Percentiles rank a stretch among this genome's conserved stretches.
Evolutionary conservation across 768 basidiomycete species (phyloP).

Genomic region (Psilocybe sp.): DNA sequence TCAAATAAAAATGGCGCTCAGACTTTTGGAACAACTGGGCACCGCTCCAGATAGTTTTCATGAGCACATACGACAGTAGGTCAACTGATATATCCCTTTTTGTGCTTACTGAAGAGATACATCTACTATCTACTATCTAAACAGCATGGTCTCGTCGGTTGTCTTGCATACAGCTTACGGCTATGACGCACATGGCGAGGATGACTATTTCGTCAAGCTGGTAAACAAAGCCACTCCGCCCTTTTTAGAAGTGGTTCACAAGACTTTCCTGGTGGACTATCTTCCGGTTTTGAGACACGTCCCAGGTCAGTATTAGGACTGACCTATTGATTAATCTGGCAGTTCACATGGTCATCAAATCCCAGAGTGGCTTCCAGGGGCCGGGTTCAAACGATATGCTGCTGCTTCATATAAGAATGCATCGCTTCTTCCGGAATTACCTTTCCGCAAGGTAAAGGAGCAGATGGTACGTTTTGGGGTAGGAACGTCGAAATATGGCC

Average conservation of each 20-base stretch:
- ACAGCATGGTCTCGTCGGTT: constrained; percentile 29
- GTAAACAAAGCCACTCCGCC: constrained; percentile 31
- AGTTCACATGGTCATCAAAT: not conserved
- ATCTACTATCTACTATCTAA: not conserved
- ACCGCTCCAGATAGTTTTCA: constrained; percentile 25
- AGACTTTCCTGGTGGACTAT: constrained; percentile 35
- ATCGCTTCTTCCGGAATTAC: constrained; percentile 21
- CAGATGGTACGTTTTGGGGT: constrained; percentile 17
- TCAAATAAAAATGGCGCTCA: constrained; percentile 19
- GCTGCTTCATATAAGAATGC: constrained; percentile 19
- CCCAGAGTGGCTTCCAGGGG: constrained; percentile 37
- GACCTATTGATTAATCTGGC: not conserved
- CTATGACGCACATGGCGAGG: constrained; percentile 28
- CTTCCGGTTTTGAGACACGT: constrained; percentile 29
- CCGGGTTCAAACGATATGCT: constrained; percentile 29
- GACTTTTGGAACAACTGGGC: constrained; percentile 21
- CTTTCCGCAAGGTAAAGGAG: constrained; percentile 25
- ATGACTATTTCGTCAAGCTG: constrained; percentile 35
- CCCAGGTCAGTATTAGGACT: constrained; percentile 18
- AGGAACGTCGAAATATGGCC: not conserved
- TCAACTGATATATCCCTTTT: constrained; percentile 3
- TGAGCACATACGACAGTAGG: constrained; percentile 27
- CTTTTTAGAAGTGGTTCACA: constrained; percentile 28
- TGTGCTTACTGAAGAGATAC: not conserved
- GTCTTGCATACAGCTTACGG: constrained; percentile 41